Percentiles rank a stretch among this genome's conserved stretches.
These are phyloP conservation scores for Davidsoniella neocaledoniae DNA, from an alignment of 2,329 filamentous ascomycete species.

Conservation along the genomic window DNA sequence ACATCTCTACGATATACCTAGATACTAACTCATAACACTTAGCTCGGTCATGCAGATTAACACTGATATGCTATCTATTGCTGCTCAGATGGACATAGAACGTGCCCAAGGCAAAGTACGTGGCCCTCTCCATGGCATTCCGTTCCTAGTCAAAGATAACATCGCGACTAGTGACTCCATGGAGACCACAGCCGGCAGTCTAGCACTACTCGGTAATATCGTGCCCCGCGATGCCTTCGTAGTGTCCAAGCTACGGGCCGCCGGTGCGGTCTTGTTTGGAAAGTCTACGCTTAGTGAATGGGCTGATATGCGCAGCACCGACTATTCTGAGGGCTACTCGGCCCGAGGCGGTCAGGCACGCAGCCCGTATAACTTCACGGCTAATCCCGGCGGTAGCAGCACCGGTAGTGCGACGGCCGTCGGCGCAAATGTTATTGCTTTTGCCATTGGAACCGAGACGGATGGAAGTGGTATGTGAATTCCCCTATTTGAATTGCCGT, in stretches of 20 bases:
- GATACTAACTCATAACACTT: background rate
- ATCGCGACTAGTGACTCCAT: constrained; percentile 52
- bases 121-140: constrained; percentile 58
- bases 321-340: constrained; percentile 53
- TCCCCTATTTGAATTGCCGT: background rate
- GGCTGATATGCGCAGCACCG: constrained; percentile 53
- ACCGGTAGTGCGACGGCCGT: constrained; percentile 51
- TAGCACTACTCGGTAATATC: constrained; percentile 46
- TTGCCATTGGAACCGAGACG: constrained; percentile 58
- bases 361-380: constrained; percentile 50
- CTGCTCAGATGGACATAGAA: constrained; percentile 42
- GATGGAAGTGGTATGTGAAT: constrained; percentile 40
- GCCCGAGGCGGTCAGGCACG: constrained; percentile 45
- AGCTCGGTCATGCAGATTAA: constrained; percentile 49
- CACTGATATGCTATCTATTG: constrained; percentile 48
- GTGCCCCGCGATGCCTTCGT: constrained; percentile 53
- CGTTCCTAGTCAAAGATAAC: constrained; percentile 60
- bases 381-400: constrained; percentile 52
- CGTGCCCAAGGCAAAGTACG: constrained; percentile 36
- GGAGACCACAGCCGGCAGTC: constrained; percentile 58
- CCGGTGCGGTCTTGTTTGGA: constrained; percentile 53
- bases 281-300: constrained; percentile 58
- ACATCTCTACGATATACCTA: too few species aligned
- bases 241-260: constrained; percentile 41
- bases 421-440: constrained; percentile 42